Evolutionary conservation across 83 land plant genomes (phyloP).

Genomic region (Isoetes engelmannii): DNA sequence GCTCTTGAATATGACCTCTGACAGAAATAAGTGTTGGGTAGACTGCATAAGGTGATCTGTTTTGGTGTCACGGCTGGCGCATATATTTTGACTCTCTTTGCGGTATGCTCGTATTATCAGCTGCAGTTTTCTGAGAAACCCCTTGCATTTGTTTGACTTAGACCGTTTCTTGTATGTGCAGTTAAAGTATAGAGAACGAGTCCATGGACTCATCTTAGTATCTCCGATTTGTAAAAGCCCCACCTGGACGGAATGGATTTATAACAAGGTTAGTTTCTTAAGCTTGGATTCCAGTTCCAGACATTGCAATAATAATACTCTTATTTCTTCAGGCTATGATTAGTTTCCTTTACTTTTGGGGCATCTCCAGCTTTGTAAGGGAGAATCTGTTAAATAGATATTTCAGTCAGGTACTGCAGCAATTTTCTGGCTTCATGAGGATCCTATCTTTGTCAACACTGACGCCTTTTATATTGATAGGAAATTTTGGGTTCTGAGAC

Average conservation of each 20-base stretch:
- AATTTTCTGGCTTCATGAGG: too few relatives aligned
- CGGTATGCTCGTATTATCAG: constrained; percentile 41
- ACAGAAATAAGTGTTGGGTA: constrained; percentile 12
- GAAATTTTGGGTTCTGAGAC: too few relatives aligned
- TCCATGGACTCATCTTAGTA: constrained; percentile 72
- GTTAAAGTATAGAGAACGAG: constrained; percentile 73
- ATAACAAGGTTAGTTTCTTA: constrained; percentile 59
- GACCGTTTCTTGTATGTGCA: too few relatives aligned
- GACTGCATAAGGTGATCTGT: constrained; percentile 64
- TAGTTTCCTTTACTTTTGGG: constrained; percentile 75
- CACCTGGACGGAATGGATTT: constrained; percentile 90
- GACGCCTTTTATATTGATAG: too few relatives aligned
- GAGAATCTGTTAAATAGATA: constrained; percentile 70
- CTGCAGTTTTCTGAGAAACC: too few relatives aligned
- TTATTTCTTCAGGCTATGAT: constrained; percentile 50
- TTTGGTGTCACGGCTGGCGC: constrained; percentile 88
- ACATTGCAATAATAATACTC: too few relatives aligned
- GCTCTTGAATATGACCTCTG: neutral
- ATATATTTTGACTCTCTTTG: constrained; percentile 75
- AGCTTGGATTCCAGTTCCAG: too few relatives aligned
- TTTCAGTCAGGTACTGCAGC: constrained; percentile 85
- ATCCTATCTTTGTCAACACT: too few relatives aligned
- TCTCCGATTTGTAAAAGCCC: constrained; percentile 80
- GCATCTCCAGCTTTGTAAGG: constrained; percentile 73
- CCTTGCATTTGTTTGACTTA: too few relatives aligned